Conservation (phyloP, 2,329 filamentous ascomycete genomes). For the Exophiala dermatitidis region DNA sequence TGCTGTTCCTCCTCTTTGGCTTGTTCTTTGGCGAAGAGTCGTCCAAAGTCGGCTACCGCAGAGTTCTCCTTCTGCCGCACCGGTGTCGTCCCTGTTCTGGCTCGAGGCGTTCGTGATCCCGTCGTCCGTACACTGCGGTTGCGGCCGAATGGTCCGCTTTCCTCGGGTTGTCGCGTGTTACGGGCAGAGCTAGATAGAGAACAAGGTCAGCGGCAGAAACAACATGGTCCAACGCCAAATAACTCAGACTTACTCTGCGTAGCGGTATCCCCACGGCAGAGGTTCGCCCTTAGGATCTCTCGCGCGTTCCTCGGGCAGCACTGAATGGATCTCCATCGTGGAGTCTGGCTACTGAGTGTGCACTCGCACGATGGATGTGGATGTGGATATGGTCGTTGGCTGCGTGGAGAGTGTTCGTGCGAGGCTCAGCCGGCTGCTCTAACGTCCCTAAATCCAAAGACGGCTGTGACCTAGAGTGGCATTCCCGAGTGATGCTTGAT, state of each 20-base stretch:
- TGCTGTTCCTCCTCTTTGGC: slow-evolving; percentile 32
- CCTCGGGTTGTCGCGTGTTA: slow-evolving; percentile 49
- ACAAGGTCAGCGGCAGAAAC: slow-evolving; percentile 7
- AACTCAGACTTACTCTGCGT: slow-evolving; percentile 48
- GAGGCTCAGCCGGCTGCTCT: too few relatives aligned
- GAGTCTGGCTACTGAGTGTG: not conserved
- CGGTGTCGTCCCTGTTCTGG: slow-evolving; percentile 53
- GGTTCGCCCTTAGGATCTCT: slow-evolving; percentile 52
- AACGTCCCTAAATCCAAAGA: not conserved
- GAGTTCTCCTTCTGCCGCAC: slow-evolving; percentile 47
- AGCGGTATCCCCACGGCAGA: slow-evolving; percentile 58
- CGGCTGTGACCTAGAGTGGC: not conserved
- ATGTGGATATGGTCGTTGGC: not conserved
- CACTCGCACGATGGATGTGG: not conserved
- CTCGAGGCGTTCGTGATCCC: slow-evolving; percentile 43
- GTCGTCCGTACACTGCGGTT: slow-evolving; percentile 42
- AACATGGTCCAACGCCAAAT: not conserved
- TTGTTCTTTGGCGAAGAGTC: slow-evolving; percentile 40
- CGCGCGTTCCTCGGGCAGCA: slow-evolving; percentile 56
- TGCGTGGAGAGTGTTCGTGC: too few relatives aligned
- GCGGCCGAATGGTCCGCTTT: slow-evolving; percentile 55
- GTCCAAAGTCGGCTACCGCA: slow-evolving; percentile 43
- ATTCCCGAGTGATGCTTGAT: not conserved
- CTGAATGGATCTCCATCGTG: slow-evolving; percentile 58
- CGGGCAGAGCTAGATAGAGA: slow-evolving; percentile 36